Base-by-base conservation (phyloP, 2,329 filamentous ascomycete genomes). In the Celoporthe dispersa region DNA sequence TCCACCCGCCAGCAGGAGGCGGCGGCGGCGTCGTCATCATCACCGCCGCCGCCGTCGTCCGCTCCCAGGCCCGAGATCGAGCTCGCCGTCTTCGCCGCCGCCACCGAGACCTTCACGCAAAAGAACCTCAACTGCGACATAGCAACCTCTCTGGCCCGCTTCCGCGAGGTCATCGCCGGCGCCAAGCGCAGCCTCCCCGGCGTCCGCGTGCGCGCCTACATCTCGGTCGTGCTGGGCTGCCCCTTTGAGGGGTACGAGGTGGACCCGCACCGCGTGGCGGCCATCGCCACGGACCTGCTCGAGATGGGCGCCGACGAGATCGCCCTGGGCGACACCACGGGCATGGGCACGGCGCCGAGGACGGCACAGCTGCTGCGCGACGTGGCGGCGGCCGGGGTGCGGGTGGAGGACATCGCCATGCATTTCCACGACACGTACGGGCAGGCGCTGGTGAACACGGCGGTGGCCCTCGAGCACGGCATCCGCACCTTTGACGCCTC, bases 381-480 rank as follows among this genome's bases (percentile, higher is more conserved):
- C 68, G 82, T 94, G 80, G 80, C 84, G 11, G 86, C 88, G 1
- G 91, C 91, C 1, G 91, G 90, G 0, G 86, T 97, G 25, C 85
- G 90, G 28, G 86, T 86, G 68, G 88, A 90, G 75, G 90, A 92
- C 75, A 81, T 97, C 14, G 92, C 92, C 0, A 89, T 94, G 82
- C 94, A 97, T 80, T 95, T 97, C 76, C 94, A 97, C 79, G 93
- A 97, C 77, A 97, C 94, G 1, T 95, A 94, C 77, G 93, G 93
- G 1, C 91, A 94, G 82, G 93, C 93, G 1, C 83, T 95, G n/a
- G 91, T 94, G 9, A 97, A 97, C 77, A 91, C 90, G 6, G 89
- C 92, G 14, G 90, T 94, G 0, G 90, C 91, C 51, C 86, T 96
- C 39, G 91, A 93, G 77, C 88, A 92, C 74, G 94, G 94, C 0